Conservation (phyloP, 768 basidiomycete genomes). For the Mycena capillaripes region DNA sequence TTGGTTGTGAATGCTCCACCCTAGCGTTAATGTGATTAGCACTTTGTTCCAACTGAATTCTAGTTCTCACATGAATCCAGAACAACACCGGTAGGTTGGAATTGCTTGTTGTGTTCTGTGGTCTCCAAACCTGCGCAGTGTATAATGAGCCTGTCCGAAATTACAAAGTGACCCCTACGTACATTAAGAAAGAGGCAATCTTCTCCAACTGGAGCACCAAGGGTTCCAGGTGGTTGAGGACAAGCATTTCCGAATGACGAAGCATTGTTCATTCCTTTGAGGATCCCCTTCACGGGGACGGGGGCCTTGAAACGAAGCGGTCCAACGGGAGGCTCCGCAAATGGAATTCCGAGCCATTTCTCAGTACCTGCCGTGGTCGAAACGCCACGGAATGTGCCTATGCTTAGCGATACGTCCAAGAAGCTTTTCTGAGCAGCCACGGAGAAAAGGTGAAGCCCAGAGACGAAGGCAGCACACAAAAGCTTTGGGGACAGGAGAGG, state of each 20-base stretch:
- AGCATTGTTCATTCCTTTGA: conserved; percentile 54
- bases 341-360: conserved; percentile 74
- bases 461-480: background rate
- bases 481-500: background rate
- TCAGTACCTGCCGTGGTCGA: conserved; percentile 60
- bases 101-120: conserved; percentile 41
- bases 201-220: conserved; percentile 63
- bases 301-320: conserved; percentile 71
- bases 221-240: conserved; percentile 57
- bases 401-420: conserved; percentile 56
- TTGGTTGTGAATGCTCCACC: conserved; percentile 61
- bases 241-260: conserved; percentile 68
- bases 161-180: background rate
- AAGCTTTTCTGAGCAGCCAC: background rate
- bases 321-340: conserved; percentile 69
- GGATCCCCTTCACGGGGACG: conserved; percentile 48
- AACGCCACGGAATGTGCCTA: conserved; percentile 64
- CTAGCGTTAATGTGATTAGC: conserved; percentile 41
- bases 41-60: background rate
- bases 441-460: background rate
- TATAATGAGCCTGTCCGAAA: background rate
- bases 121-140: conserved; percentile 52
- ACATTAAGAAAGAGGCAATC: conserved; percentile 71
- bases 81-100: conserved; percentile 54
- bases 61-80: conserved; percentile 50